These are phyloP conservation scores for Botrytis pseudocinerea DNA, from an alignment of 2,329 filamentous ascomycete species.

Conservation along the genomic window DNA sequence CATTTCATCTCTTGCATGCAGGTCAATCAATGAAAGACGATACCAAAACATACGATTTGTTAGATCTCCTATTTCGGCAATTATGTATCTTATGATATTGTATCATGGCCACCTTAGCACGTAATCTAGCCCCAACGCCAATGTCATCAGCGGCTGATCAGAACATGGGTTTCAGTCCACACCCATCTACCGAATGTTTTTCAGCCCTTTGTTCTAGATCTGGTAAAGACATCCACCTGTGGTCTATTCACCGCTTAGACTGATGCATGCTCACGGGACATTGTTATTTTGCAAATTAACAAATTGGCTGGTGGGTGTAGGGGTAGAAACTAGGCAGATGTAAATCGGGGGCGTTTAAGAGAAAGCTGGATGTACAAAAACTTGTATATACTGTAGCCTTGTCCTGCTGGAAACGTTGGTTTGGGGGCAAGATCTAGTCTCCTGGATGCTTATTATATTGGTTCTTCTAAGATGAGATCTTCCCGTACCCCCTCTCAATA, in stretches of 20 bases:
- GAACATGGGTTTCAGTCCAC: conserved; percentile 1
- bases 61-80: not conserved
- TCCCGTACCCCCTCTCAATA: not conserved
- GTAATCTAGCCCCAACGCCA: conserved; percentile 9
- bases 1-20: conserved; percentile 1
- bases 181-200: conserved; percentile 1
- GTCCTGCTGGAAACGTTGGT: conserved; percentile 18
- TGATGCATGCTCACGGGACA: not conserved
- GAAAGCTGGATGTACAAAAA: conserved; percentile 16
- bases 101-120: conserved; percentile 6
- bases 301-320: not conserved
- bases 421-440: conserved; percentile 4
- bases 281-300: not conserved
- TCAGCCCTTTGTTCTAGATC: conserved; percentile 4
- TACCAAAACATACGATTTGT: not conserved
- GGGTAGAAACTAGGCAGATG: conserved; percentile 16
- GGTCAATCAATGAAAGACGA: not conserved
- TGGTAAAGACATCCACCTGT: not conserved
- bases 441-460: conserved; percentile 8
- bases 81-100: conserved; percentile 9
- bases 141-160: conserved; percentile 17
- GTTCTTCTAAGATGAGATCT: not conserved
- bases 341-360: conserved; percentile 3
- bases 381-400: conserved; percentile 14
- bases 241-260: conserved; percentile 1